Conservation (phyloP, 768 basidiomycete genomes). For the Cubamyces sp. region DNA sequence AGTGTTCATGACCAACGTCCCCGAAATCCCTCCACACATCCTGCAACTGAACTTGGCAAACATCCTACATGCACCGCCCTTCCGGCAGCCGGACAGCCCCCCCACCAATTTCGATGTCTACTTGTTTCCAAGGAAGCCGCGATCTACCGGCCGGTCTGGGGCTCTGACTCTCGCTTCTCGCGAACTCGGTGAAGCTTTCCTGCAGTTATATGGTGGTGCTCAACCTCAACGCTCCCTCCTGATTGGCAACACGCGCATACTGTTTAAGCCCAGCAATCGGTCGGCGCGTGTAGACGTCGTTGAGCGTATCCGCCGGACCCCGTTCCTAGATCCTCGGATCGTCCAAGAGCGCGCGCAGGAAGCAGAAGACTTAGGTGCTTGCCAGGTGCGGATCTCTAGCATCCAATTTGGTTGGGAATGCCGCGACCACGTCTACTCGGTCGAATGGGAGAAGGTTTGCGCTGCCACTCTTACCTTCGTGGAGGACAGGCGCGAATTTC, state of each 20-base stretch:
- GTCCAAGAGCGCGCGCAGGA: conserved; percentile 41
- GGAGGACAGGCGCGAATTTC: conserved; percentile 51
- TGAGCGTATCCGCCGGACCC: conserved; percentile 37
- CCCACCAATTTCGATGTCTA: conserved; percentile 59
- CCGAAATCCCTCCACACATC: conserved; percentile 18
- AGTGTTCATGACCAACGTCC: conserved; percentile 35
- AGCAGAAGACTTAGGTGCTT: conserved; percentile 35
- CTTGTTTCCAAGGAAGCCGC: conserved; percentile 44
- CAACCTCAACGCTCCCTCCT: conserved; percentile 28
- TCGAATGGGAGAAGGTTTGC: conserved; percentile 55
- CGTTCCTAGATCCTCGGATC: conserved; percentile 47
- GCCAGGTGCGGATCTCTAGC: conserved; percentile 37
- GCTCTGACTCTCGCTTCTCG: conserved; percentile 50
- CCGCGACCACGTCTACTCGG: conserved; percentile 58
- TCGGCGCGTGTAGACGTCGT: conserved; percentile 37
- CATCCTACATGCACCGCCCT: conserved; percentile 50
- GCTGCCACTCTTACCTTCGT: conserved; percentile 41
- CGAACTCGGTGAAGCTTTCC: conserved; percentile 46
- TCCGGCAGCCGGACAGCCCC: conserved; percentile 33
- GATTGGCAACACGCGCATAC: conserved; percentile 39
- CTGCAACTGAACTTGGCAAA: conserved; percentile 42
- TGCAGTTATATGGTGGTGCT: conserved; percentile 44
- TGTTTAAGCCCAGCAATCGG: conserved; percentile 28
- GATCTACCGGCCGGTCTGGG: conserved; percentile 33
- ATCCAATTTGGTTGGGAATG: conserved; percentile 69